phyloP scores from a whole-genome alignment of 2,329 filamentous ascomycete genomes.

The Botrytis hyacinthi region DNA sequence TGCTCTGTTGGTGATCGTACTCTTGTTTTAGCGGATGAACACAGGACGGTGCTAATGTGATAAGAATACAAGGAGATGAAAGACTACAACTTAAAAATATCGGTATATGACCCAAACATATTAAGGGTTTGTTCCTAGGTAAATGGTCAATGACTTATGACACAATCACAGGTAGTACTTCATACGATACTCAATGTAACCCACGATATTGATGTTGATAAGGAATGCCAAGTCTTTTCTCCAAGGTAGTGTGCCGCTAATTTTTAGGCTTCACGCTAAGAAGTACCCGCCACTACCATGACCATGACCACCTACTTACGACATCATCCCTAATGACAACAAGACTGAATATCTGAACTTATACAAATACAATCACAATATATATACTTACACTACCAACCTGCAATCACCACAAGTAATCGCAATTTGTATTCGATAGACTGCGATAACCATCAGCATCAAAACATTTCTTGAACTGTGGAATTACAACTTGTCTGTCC shows the following conservation, averaged over 20 bases:
- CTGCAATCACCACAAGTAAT: not conserved
- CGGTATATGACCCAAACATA: fast-evolving
- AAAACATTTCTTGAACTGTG: not conserved
- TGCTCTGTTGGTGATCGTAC: not conserved
- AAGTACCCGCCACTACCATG: not conserved
- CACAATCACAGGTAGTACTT: not conserved
- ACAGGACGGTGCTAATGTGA: not conserved
- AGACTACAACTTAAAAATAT: not conserved
- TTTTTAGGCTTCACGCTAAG: not conserved
- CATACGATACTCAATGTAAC: not conserved
- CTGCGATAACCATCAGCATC: not conserved
- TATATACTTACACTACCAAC: not conserved
- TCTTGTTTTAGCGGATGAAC: not conserved
- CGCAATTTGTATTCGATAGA: not conserved
- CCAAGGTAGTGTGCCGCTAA: not conserved
- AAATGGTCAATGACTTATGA: not conserved
- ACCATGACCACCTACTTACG: not conserved
- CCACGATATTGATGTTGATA: not conserved
- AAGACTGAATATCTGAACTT: not conserved
- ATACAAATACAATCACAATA: not conserved
- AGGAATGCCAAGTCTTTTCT: slow-evolving; percentile 3
- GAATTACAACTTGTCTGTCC: not conserved
- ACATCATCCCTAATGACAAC: slow-evolving; percentile 11
- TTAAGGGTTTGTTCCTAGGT: not conserved
- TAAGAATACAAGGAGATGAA: not conserved